Evolutionary conservation across 2,329 filamentous ascomycete genomes (phyloP).

Genomic region (Colletotrichum sidae): DNA sequence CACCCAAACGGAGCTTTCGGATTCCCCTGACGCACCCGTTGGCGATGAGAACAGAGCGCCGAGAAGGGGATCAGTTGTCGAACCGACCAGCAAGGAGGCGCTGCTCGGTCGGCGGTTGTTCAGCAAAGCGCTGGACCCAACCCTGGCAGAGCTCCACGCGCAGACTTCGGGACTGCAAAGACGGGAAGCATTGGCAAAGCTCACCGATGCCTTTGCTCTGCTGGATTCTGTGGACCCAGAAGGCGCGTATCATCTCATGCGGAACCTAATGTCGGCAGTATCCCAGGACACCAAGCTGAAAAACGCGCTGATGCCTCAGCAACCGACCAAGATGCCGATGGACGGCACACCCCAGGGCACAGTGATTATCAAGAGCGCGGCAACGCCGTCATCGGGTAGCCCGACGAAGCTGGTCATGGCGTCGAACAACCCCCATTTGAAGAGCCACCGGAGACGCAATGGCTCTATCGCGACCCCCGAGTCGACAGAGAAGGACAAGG

Average conservation of each 20-base stretch:
- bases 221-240: slow-evolving; percentile 91
- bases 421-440: slow-evolving; percentile 86
- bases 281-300: slow-evolving; percentile 76
- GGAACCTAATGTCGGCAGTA: slow-evolving; percentile 79
- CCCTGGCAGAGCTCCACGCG: slow-evolving; percentile 87
- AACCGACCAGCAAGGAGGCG: slow-evolving; percentile 81
- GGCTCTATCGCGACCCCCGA: slow-evolving; percentile 49
- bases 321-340: slow-evolving; percentile 53
- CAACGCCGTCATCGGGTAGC: slow-evolving; percentile 46
- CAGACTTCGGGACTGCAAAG: slow-evolving; percentile 76
- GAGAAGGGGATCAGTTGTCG: slow-evolving; percentile 55
- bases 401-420: slow-evolving; percentile 79
- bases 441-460: slow-evolving; percentile 79
- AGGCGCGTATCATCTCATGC: slow-evolving; percentile 87
- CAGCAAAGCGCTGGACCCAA: slow-evolving; percentile 82
- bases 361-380: slow-evolving; percentile 66
- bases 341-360: slow-evolving; percentile 65
- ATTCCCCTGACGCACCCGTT: slow-evolving; percentile 55
- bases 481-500: slow-evolving; percentile 57
- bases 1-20: slow-evolving; percentile 50
- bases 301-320: slow-evolving; percentile 56
- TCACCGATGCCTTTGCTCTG: slow-evolving; percentile 87
- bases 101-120: slow-evolving; percentile 85
- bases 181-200: slow-evolving; percentile 82
- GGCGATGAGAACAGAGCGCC: slow-evolving; percentile 75